Evolutionary conservation across 768 basidiomycete species (phyloP), one percentile per base, ranked within the genome.

Genomic region (Naganishia antarctica): DNA sequence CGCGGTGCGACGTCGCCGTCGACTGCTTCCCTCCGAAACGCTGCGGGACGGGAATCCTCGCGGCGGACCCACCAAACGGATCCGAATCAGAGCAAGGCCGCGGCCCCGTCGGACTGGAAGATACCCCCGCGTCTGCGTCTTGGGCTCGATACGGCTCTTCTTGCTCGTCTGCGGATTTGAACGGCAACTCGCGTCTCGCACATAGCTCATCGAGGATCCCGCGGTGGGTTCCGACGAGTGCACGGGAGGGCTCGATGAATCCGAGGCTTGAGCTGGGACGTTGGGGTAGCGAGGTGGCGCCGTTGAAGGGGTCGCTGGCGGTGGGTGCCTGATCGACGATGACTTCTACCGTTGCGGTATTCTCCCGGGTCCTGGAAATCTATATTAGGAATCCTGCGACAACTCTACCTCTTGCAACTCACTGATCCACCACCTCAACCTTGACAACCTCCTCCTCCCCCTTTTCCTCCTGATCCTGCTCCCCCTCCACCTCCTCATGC

Each of bases 191-290:
- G 13, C 61, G 49, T 16, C 53, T n/a, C 2, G 21, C 32, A 40
- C 66, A 67, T 57, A 67, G 58, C 26, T 67, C 61, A 37, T 67
- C 66, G 18, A 67, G 45, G 18, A 67, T 67, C 13, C 66, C 66
- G 21, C 66, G 43, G 9, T 44, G 43, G 6, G 43, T 6, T 21
- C 43, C 43, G 18, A 44, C 43, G 7, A 8, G 7, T 7, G 46
- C 46, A 12, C 31, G 49, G 25, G 49, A 50, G 13, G 26, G 31
- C 13, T 28, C 9, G 8, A 9, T 7, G 13, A 28, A 32, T 12
- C 43, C 23, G 59, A 44, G 44, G 45, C 12, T 12, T 16, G 29
- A 46, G 3, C 59, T 23, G 8, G 41, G 44, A 18, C 21, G 12
- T 8, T 16, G 6, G 8, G n/a, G n/a, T n/a, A n/a, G n/a, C n/a